Evolutionary conservation across 2,329 filamentous ascomycete genomes (phyloP).

Genomic region (Colletotrichum noveboracense): DNA sequence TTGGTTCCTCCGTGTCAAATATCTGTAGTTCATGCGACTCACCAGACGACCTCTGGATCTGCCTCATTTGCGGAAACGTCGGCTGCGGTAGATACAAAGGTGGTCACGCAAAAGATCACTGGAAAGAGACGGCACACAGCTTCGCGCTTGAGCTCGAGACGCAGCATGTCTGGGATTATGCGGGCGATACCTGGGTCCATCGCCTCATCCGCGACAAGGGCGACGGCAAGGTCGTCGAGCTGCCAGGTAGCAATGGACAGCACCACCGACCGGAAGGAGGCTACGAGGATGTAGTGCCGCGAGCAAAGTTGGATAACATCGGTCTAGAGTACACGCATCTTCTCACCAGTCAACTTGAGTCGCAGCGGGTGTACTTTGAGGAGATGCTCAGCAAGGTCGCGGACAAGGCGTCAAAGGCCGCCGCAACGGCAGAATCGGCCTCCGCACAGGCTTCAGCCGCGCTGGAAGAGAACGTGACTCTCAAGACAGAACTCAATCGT

Average conservation of each 20-base stretch:
- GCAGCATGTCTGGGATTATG: slow-evolving; percentile 98
- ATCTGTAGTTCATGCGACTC: slow-evolving; percentile 84
- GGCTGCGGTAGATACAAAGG: slow-evolving; percentile 95
- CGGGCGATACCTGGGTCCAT: slow-evolving; percentile 94
- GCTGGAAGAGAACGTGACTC: slow-evolving; percentile 49
- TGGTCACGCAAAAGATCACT: slow-evolving; percentile 92
- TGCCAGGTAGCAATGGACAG: slow-evolving; percentile 63
- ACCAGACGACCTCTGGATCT: slow-evolving; percentile 89
- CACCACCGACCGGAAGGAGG: slow-evolving; percentile 29
- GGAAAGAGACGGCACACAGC: slow-evolving; percentile 86
- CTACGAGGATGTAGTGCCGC: slow-evolving; percentile 72
- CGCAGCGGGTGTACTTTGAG: slow-evolving; percentile 92
- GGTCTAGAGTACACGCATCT: slow-evolving; percentile 95
- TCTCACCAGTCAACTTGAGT: slow-evolving; percentile 90
- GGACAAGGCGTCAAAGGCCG: slow-evolving; percentile 83
- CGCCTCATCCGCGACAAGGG: slow-evolving; percentile 92
- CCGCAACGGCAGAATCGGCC: slow-evolving; percentile 69
- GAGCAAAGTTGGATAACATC: slow-evolving; percentile 75
- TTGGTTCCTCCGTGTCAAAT: slow-evolving; percentile 66
- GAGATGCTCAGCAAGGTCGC: slow-evolving; percentile 88
- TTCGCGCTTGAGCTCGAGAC: slow-evolving; percentile 93
- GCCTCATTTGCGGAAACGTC: slow-evolving; percentile 89
- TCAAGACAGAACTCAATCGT: slow-evolving; percentile 49
- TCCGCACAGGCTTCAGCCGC: slow-evolving; percentile 48
- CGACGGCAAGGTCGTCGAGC: slow-evolving; percentile 89